Base-by-base conservation (phyloP, 345 rosid species). In the Lepidium sativum region DNA sequence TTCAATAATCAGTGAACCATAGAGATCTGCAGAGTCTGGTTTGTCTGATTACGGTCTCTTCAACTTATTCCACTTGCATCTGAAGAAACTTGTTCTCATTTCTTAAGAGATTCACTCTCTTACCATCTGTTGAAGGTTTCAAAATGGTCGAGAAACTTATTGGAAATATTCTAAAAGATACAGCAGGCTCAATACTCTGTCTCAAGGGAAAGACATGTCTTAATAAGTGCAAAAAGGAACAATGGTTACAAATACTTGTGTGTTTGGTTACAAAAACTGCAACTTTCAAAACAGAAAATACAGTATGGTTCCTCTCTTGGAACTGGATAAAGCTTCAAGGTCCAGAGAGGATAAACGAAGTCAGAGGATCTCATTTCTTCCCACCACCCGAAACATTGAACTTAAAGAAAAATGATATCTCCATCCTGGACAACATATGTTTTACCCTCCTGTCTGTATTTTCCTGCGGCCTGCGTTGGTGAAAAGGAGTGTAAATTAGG, bases 311-410 rank as follows among this genome's bases (percentile, higher is more conserved):
- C 32, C 54, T 48, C 60, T 64, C 60, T 57, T n/a, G 48, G 47
- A 41, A 50, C 16, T 41, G n/a, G 52, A 57, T 41, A 57, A 41
- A 65, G 54, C 66, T 65, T 65, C 53, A 33, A 25, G 59, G 47
- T 39, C 60, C 44, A 31, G 45, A 56, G 69, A 70, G 63, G 69
- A 54, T n/a, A 20, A 43, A 61, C 49, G 50, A 53, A 44, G 69
- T 44, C 17, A 27, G 53, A 8, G 38, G 25, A 49, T 32, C 78
- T 86, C 89, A 88, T 80, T 95, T 95, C 88, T 95, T 95, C 39
- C 99, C 99, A 47, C 96, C 97, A 10, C 97, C 88, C 1, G 97
- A 91, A 37, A 91, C 97, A 40, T 94, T 95, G 75, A 95, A 95
- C 87, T 95, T 95, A 84, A 95, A 95, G 77, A 85, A 88, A 88